phyloP scores from a whole-genome alignment of 768 basidiomycete species.

The Amanita phalloides region DNA sequence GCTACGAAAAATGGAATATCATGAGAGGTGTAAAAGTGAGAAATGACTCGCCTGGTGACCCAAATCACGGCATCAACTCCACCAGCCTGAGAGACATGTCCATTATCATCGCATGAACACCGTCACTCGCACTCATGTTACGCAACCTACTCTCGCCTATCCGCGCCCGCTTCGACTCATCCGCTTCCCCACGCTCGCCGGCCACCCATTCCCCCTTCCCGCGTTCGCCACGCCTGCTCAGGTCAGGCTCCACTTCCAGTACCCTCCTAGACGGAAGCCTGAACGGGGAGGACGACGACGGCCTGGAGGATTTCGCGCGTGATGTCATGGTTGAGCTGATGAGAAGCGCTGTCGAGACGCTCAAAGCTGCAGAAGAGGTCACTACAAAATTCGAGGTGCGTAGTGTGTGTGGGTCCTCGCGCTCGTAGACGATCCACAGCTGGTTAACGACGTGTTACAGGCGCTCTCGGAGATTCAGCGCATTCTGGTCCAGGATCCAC shows the following conservation, averaged over 20 bases:
- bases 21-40: too few species aligned
- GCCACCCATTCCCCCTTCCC: not conserved
- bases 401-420: not conserved
- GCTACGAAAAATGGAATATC: too few species aligned
- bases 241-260: not conserved
- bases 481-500: slow-evolving; percentile 53
- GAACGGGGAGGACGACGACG: slow-evolving; percentile 26
- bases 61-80: not conserved
- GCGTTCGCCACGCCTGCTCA: slow-evolving; percentile 11
- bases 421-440: not conserved
- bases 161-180: slow-evolving; percentile 38
- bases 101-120: not conserved
- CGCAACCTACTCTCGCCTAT: slow-evolving; percentile 50
- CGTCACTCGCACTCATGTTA: slow-evolving; percentile 33
- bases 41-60: too few species aligned
- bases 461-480: slow-evolving; percentile 56
- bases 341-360: slow-evolving; percentile 55
- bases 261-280: slow-evolving; percentile 6
- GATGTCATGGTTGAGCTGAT: slow-evolving; percentile 66
- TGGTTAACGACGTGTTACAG: slow-evolving; percentile 20
- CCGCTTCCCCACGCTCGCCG: not conserved
- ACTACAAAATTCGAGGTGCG: slow-evolving; percentile 33
- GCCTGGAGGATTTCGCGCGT: slow-evolving; percentile 58
- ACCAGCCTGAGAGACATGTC: not conserved
- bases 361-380: slow-evolving; percentile 35